These are phyloP conservation scores for Lodderomyces parapsilosis DNA, from an alignment of 1,139 yeast genomes.

Conservation along the genomic window DNA sequence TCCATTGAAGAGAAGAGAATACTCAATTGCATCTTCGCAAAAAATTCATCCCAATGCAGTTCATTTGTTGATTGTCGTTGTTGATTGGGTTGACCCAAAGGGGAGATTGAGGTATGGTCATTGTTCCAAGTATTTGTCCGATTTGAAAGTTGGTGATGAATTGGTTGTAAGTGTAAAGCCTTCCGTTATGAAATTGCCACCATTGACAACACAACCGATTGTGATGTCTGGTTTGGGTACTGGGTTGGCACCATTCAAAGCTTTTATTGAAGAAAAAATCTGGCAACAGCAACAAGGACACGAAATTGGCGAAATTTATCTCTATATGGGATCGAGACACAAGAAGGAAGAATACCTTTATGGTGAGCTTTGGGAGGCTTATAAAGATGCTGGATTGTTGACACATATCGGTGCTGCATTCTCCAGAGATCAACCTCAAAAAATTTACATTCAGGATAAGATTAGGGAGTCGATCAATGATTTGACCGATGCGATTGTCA, in stretches of 20 bases:
- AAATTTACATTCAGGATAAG: slow-evolving; percentile 93
- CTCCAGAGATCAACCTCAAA: slow-evolving; percentile 95
- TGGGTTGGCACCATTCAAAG: slow-evolving; percentile 98
- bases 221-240: slow-evolving; percentile 98
- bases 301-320: slow-evolving; percentile 85
- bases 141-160: slow-evolving; percentile 76
- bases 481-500: slow-evolving; percentile 76
- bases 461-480: slow-evolving; percentile 74
- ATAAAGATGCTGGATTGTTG: slow-evolving; percentile 84
- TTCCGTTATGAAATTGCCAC: slow-evolving; percentile 94
- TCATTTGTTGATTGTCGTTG: slow-evolving; percentile 90
- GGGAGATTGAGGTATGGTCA: slow-evolving; percentile 92
- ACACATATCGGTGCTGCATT: slow-evolving; percentile 98
- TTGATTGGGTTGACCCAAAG: slow-evolving; percentile 88
- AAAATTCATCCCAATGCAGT: slow-evolving; percentile 87
- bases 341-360: slow-evolving; percentile 92
- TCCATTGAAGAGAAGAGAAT: slow-evolving; percentile 94
- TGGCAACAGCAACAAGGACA: slow-evolving; percentile 90
- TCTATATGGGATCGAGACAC: slow-evolving; percentile 94
- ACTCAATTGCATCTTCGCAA: slow-evolving; percentile 98
- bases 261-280: slow-evolving; percentile 91
- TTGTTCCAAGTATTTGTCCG: slow-evolving; percentile 87
- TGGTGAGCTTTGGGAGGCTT: slow-evolving; percentile 98
- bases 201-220: slow-evolving; percentile 82
- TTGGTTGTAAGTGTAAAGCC: slow-evolving; percentile 94